Base-by-base conservation (phyloP, 805 yeast genomes). In the Peterozyma toletana region DNA sequence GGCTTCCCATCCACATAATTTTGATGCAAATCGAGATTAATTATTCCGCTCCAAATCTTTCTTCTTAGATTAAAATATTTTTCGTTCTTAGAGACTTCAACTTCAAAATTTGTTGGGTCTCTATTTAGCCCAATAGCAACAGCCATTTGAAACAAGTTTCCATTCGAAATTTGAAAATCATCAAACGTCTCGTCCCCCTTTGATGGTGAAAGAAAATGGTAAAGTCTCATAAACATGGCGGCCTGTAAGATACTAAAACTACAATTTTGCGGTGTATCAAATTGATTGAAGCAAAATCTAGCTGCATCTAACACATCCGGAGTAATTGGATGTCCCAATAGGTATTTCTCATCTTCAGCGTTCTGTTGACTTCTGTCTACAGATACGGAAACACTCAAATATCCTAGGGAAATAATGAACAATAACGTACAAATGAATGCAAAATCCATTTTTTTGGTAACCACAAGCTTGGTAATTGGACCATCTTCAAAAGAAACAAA, bases 61-160 rank as follows among this genome's bases (percentile, higher is more conserved):
- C 82, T 60, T 54, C 70, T 62, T 7, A 73, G 50, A 45, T 73
- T 69, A 33, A 66, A 60, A 16, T 37, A 18, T 30, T 44, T 44
- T 36, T 63, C 69, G 27, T 64, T 59, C 9, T 49, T 45, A 3
- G 62, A 61, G 7, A 30, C 41, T 42, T 45, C 49, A 58, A 39
- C 46, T 55, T 35, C 15, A 48, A 71, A 72, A 39, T 65, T 64
- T 46, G 69, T 75, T 1, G 84, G 83, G 46, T 78, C 84, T 50
- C 83, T 65, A 51, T 78, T 77, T 16, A 78, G 55, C 1, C 84
- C 84, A 50, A 77, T 64, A 43, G 77, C 68, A 44, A 73, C 68
- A 0, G 81, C 80, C 80, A 78, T 75, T 51, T 77, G 83, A 14
- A 75, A 59, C 27, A 75, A 66, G 53, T 73, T 67, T 1, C 77